Evolutionary conservation across 768 basidiomycete genomes (phyloP).

Genomic region (Atractiella rhizophila): DNA sequence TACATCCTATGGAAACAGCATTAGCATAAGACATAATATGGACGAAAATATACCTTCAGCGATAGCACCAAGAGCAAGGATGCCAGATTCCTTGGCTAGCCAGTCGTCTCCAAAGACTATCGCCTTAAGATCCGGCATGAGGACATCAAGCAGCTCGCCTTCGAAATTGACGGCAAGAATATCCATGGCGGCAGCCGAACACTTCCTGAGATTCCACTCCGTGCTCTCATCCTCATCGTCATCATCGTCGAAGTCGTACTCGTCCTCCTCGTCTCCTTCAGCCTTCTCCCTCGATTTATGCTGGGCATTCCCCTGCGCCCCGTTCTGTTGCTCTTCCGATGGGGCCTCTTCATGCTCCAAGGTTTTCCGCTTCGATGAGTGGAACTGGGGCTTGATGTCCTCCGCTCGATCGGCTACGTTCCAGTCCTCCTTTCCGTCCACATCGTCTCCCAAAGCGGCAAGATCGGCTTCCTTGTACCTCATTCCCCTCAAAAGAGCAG

Average conservation of each 20-base stretch:
- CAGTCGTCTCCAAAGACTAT: slow-evolving; percentile 82
- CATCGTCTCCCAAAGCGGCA: slow-evolving; percentile 78
- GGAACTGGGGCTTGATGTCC: slow-evolving; percentile 82
- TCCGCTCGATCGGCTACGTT: slow-evolving; percentile 73
- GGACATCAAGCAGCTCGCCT: slow-evolving; percentile 61
- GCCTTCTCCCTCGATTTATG: too few species aligned
- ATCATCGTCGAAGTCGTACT: slow-evolving; percentile 64
- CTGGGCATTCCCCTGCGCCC: slow-evolving; percentile 1
- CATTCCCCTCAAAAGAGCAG: slow-evolving; percentile 91
- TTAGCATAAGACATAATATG: background rate
- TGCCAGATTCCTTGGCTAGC: slow-evolving; percentile 83
- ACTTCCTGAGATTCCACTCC: slow-evolving; percentile 96
- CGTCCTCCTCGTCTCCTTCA: slow-evolving; percentile 48
- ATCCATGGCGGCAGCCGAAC: slow-evolving; percentile 88
- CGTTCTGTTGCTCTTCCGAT: slow-evolving; percentile 1
- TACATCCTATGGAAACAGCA: slow-evolving; percentile 42
- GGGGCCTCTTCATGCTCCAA: slow-evolving; percentile 40
- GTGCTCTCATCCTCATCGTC: slow-evolving; percentile 92
- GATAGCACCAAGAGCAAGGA: slow-evolving; percentile 88
- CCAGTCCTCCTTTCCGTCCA: slow-evolving; percentile 58
- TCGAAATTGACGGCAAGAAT: slow-evolving; percentile 84
- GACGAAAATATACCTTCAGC: slow-evolving; percentile 50
- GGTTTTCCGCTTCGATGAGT: slow-evolving; percentile 60
- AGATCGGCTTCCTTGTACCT: slow-evolving; percentile 86
- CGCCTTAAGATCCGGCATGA: slow-evolving; percentile 69